These are phyloP conservation scores for Phyllostachys edulis DNA, from an alignment of 176 grass and related monocot genomes.

Conservation along the genomic window DNA sequence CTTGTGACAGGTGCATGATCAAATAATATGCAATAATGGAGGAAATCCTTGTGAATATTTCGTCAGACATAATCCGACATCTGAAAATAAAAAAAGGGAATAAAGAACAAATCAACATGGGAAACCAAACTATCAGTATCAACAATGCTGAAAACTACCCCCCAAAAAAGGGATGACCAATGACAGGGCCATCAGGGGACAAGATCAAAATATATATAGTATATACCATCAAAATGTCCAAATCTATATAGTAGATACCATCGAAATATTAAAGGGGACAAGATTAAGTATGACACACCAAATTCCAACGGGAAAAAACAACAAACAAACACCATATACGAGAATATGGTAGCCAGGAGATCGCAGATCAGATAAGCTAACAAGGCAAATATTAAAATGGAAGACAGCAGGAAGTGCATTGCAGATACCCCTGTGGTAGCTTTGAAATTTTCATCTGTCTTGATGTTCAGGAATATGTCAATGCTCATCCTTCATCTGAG, in stretches of 20 bases:
- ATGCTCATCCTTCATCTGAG: neutral
- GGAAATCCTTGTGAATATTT: neutral
- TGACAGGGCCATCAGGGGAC: too few relatives aligned
- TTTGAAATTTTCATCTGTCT: neutral
- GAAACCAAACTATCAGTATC: neutral
- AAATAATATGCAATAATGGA: neutral
- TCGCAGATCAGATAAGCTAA: neutral
- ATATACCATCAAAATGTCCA: too few relatives aligned
- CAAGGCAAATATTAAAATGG: neutral
- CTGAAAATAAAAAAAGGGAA: neutral
- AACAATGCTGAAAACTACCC: neutral
- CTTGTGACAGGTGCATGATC: too few relatives aligned
- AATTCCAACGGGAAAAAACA: neutral
- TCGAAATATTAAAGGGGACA: too few relatives aligned
- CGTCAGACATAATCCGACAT: too few relatives aligned
- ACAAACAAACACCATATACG: neutral
- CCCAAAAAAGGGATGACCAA: neutral
- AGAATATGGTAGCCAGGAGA: conserved; percentile 2
- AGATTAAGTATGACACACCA: too few relatives aligned
- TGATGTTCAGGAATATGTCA: neutral
- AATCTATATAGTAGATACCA: too few relatives aligned
- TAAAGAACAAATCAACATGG: conserved; percentile 14
- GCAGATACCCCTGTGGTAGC: neutral
- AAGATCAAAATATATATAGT: too few relatives aligned
- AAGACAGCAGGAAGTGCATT: too few relatives aligned